These are phyloP conservation scores for Aureobasidium sp. DNA, from an alignment of 2,329 filamentous ascomycete genomes.

Conservation along the genomic window DNA sequence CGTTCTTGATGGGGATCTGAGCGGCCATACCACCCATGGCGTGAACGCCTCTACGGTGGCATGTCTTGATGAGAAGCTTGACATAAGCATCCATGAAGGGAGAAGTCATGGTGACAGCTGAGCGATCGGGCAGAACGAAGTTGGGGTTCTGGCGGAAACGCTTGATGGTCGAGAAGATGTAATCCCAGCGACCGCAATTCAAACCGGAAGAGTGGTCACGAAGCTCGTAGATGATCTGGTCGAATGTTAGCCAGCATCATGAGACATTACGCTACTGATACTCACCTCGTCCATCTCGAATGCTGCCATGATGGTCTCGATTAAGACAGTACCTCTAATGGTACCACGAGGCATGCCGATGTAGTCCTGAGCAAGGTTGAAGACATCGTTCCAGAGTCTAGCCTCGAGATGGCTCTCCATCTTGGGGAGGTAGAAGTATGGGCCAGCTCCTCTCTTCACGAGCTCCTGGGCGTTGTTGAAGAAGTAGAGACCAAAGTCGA, in stretches of 20 bases:
- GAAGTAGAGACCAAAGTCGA: conserved; percentile 98
- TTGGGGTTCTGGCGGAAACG: conserved; percentile 93
- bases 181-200: conserved; percentile 99
- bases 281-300: conserved; percentile 94
- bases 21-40: conserved; percentile 99
- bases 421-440: conserved; percentile 98
- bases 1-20: conserved; percentile 97
- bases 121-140: conserved; percentile 89
- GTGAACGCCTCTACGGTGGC: conserved; percentile 93
- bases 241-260: not conserved
- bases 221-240: conserved; percentile 90
- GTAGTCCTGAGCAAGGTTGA: conserved; percentile 92
- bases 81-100: conserved; percentile 99
- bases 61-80: conserved; percentile 95
- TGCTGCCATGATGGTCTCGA: conserved; percentile 94
- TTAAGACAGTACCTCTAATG: conserved; percentile 89
- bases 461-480: conserved; percentile 95
- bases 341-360: conserved; percentile 84
- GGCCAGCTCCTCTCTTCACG: conserved; percentile 73
- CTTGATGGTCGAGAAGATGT: conserved; percentile 99
- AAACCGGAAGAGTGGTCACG: conserved; percentile 92
- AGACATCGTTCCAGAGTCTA: conserved; percentile 94
- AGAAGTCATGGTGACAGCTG: conserved; percentile 90
- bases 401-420: conserved; percentile 98
- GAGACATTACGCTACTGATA: not conserved